Base-by-base conservation (phyloP, 2,329 filamentous ascomycete genomes). In the Aspergillus tubingensis region DNA sequence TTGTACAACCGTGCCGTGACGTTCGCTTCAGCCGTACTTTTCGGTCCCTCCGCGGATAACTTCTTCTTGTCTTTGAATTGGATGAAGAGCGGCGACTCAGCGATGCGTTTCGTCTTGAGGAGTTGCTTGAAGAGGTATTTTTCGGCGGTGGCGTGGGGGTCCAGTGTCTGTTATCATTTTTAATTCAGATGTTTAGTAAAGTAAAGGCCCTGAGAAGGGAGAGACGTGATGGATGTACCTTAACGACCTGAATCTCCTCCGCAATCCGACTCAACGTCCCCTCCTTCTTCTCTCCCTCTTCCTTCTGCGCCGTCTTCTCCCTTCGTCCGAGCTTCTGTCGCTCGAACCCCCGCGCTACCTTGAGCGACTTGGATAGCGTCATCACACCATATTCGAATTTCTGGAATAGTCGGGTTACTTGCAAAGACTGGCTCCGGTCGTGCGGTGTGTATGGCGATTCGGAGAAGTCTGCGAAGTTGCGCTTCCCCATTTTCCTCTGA, bases 321-420 rank as follows among this genome's bases (percentile, higher is more conserved):
- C 86, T 77, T 13, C 86, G 79, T 21, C 85, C 83, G 59, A 88
- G 77, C 70, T 88, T 88, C 72, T 88, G 86, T 53, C 85, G 78
- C 72, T 89, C 86, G 65, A 88, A 86, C 10, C 83, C 83, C 47
- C 84, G 83, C 38, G 84, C 84, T 8, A 83, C 77, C 68, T 86
- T 87, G 47, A 88, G 79, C 1, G 83, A 84, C 25, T 79, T 74
- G 19, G 78, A 76, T 4, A 88, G 76, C 19, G 79, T 69, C 58
- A 81, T 81, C 47, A 81, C 79, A 25, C 81, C 81, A 50, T 82
- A 77, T 32, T 81, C 76, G 60, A 87, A 77, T 63, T 81, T 80
- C 56, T 79, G 72, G 39, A 77, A 74, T 3, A 83, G 69, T 15
- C 79, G 76, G 36, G 72, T 67, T 7, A 69, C 68, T 65, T 76